phyloP scores from a whole-genome alignment of 2,329 filamentous ascomycete species.

The Colletotrichum liriopes region DNA sequence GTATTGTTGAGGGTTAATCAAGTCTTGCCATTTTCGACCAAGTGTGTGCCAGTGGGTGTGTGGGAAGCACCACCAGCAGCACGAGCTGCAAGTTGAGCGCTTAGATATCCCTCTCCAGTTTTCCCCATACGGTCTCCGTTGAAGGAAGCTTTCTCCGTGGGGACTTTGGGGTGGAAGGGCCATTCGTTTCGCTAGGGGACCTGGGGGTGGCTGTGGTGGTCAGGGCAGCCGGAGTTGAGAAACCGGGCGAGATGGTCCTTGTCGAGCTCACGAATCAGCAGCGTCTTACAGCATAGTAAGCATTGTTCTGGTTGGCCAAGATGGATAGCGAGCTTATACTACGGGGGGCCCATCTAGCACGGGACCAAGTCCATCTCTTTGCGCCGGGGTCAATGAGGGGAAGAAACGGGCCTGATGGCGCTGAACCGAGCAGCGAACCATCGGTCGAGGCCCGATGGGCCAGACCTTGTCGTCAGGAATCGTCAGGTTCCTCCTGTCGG shows the following conservation, averaged over 20 bases:
- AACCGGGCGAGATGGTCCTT: conserved; percentile 18
- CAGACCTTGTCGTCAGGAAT: conserved; percentile 5
- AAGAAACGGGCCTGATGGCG: background rate
- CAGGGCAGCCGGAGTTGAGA: background rate
- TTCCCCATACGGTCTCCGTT: conserved; percentile 32
- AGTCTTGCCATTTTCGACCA: background rate
- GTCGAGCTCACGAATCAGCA: conserved; percentile 31
- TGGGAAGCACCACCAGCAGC: background rate
- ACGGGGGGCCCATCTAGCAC: conserved; percentile 14
- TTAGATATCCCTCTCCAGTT: conserved; percentile 33
- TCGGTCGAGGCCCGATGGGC: conserved; percentile 37
- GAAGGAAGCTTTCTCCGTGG: conserved; percentile 35
- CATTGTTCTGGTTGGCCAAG: conserved; percentile 31
- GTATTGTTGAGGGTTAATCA: background rate
- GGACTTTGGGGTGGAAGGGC: conserved; percentile 12
- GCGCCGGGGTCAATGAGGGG: conserved; percentile 20
- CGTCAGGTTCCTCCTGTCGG: background rate
- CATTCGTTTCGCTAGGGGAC: background rate
- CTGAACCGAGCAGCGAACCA: conserved; percentile 18
- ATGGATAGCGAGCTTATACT: conserved; percentile 30
- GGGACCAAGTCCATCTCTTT: conserved; percentile 25
- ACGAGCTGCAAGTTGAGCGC: conserved; percentile 14
- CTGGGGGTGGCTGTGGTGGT: background rate
- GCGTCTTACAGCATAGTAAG: conserved; percentile 14
- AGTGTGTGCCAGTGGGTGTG: background rate